Evolutionary conservation across 495 filamentous ascomycete genomes (phyloP).

Genomic region (Podospora sp.): DNA sequence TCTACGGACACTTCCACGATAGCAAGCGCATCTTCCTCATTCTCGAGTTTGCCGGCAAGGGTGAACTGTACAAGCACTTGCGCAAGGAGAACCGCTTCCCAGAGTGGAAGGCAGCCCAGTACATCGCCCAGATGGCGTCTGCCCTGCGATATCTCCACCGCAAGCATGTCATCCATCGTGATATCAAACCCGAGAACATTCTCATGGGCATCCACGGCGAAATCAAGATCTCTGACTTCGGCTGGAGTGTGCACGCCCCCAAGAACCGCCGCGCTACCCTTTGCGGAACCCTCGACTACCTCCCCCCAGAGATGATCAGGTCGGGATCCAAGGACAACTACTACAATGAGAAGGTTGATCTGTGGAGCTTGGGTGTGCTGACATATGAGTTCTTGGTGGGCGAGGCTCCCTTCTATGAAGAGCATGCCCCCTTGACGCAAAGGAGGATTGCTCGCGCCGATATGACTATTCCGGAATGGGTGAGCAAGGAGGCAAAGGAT

Average conservation of each 20-base stretch:
- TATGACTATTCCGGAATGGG: slow-evolving; percentile 88
- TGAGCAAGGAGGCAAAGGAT: slow-evolving; percentile 88
- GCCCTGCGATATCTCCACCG: slow-evolving; percentile 90
- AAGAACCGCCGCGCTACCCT: slow-evolving; percentile 93
- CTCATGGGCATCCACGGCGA: slow-evolving; percentile 96
- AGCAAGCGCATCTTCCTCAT: slow-evolving; percentile 95
- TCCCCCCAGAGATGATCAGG: slow-evolving; percentile 96
- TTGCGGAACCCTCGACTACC: slow-evolving; percentile 96
- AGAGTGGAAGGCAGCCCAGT: slow-evolving; percentile 95
- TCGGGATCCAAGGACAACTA: slow-evolving; percentile 76
- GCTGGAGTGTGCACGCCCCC: slow-evolving; percentile 97
- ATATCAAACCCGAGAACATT: slow-evolving; percentile 99
- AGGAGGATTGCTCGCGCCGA: slow-evolving; percentile 85
- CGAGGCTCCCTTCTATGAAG: slow-evolving; percentile 96
- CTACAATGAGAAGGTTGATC: slow-evolving; percentile 92
- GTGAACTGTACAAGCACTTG: slow-evolving; percentile 96
- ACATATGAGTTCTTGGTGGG: slow-evolving; percentile 97
- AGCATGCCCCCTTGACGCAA: slow-evolving; percentile 84
- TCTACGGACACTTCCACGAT: slow-evolving; percentile 97
- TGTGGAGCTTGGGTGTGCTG: slow-evolving; percentile 94
- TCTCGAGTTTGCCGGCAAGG: slow-evolving; percentile 91
- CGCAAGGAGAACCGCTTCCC: slow-evolving; percentile 85
- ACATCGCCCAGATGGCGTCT: slow-evolving; percentile 97
- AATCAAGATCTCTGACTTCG: slow-evolving; percentile 98
- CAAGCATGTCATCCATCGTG: slow-evolving; percentile 98